Evolutionary conservation across 495 filamentous ascomycete species (phyloP).

Genomic region (Talaromyces liani): DNA sequence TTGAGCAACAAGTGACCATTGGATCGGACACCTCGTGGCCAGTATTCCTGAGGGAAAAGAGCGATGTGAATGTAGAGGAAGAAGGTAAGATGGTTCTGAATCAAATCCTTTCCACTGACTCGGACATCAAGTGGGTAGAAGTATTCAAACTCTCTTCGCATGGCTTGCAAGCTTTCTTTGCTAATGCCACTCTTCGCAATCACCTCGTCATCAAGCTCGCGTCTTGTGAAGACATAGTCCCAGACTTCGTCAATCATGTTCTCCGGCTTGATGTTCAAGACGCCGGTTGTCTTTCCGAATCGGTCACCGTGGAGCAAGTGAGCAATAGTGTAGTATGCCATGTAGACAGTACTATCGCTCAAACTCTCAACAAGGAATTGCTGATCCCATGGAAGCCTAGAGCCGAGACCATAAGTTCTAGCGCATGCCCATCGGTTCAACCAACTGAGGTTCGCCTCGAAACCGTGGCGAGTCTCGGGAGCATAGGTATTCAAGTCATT

Average conservation of each 20-base stretch:
- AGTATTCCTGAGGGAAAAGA: conserved; percentile 78
- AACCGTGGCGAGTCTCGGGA: conserved; percentile 71
- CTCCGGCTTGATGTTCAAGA: conserved; percentile 60
- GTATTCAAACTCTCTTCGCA: conserved; percentile 91
- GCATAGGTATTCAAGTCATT: conserved; percentile 73
- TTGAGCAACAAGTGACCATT: conserved; percentile 94
- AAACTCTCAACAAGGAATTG: conserved; percentile 89
- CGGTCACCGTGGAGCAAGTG: conserved; percentile 79
- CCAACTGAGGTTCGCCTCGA: conserved; percentile 81
- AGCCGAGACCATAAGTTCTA: conserved; percentile 84
- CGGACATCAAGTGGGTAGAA: conserved; percentile 90
- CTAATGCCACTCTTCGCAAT: conserved; percentile 57
- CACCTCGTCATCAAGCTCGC: conserved; percentile 57
- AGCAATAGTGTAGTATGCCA: conserved; percentile 93
- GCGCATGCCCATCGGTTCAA: conserved; percentile 94
- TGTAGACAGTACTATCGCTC: conserved; percentile 88
- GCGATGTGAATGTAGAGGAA: conserved; percentile 93
- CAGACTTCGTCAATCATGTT: conserved; percentile 96
- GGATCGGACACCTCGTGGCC: conserved; percentile 73
- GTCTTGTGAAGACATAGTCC: conserved; percentile 81
- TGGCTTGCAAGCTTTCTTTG: conserved; percentile 60
- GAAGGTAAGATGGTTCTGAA: conserved; percentile 90
- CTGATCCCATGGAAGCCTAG: conserved; percentile 91
- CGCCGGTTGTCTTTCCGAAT: conserved; percentile 66
- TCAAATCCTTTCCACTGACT: conserved; percentile 79